These are phyloP conservation scores for Trichoderma hamatum DNA, from an alignment of 2,329 filamentous ascomycete genomes.

Conservation along the genomic window DNA sequence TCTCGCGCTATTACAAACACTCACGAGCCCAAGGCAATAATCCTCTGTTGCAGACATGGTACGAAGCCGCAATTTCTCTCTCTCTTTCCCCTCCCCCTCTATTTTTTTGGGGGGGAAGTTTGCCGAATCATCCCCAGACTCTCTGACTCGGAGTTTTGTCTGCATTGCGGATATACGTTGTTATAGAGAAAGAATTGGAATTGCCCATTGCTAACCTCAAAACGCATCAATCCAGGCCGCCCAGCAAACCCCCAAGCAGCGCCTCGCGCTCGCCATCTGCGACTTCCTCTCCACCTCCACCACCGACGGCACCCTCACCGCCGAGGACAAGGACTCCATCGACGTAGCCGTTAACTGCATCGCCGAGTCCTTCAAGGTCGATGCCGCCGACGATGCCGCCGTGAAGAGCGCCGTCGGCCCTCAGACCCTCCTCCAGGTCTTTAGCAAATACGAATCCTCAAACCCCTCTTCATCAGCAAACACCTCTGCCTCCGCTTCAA, in stretches of 20 bases:
- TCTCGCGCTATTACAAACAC: not conserved
- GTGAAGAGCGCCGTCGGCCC: constrained; percentile 77
- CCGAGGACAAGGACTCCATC: constrained; percentile 90
- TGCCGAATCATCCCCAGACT: not conserved
- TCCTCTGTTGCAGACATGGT: constrained; percentile 8
- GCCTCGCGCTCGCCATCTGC: constrained; percentile 94
- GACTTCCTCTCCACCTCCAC: constrained; percentile 87
- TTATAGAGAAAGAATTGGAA: not conserved
- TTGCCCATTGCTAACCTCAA: not conserved
- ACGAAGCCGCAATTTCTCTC: not conserved
- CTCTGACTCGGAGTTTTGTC: too few relatives aligned
- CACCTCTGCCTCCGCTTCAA: constrained; percentile 37
- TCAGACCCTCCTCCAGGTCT: constrained; percentile 89
- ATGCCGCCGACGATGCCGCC: constrained; percentile 74
- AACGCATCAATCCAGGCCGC: constrained; percentile 34
- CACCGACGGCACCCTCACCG: constrained; percentile 82
- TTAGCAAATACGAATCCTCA: constrained; percentile 83
- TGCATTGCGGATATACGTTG: not conserved
- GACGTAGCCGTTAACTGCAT: constrained; percentile 96
- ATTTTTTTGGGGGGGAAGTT: not conserved
- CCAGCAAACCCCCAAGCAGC: constrained; percentile 65
- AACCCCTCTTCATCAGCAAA: constrained; percentile 43
- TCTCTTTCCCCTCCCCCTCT: not conserved
- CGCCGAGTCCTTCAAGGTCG: constrained; percentile 91
- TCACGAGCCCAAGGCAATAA: not conserved